These are phyloP conservation scores for Metschnikowia noctiluminum DNA, from an alignment of 805 yeast species.

Conservation along the genomic window DNA sequence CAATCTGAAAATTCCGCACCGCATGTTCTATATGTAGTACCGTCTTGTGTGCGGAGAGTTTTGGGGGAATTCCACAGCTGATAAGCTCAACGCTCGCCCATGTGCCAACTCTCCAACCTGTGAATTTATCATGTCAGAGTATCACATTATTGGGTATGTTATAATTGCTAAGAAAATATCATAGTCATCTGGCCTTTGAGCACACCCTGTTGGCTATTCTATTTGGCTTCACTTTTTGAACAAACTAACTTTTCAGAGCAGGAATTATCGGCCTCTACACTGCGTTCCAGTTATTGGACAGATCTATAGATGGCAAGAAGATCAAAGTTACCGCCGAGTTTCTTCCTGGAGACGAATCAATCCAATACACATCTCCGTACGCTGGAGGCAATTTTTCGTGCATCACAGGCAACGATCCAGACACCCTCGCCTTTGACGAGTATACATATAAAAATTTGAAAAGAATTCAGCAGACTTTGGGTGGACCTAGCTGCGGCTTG, in stretches of 20 bases:
- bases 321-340: slow-evolving; percentile 62
- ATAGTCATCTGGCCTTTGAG: too few relatives aligned
- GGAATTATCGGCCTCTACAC: slow-evolving; percentile 71
- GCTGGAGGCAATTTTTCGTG: slow-evolving; percentile 49
- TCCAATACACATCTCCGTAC: slow-evolving; percentile 75
- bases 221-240: background rate
- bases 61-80: too few relatives aligned
- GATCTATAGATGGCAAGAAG: slow-evolving; percentile 35
- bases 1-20: background rate
- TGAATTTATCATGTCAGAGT: slow-evolving; percentile 9
- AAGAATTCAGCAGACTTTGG: slow-evolving; percentile 43
- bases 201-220: too few relatives aligned
- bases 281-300: slow-evolving; percentile 58
- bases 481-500: slow-evolving; percentile 53
- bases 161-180: too few relatives aligned
- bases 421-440: slow-evolving; percentile 47
- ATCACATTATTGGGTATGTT: slow-evolving; percentile 14
- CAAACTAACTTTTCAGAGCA: slow-evolving; percentile 15
- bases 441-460: slow-evolving; percentile 51
- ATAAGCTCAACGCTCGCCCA: too few relatives aligned
- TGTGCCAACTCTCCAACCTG: too few relatives aligned
- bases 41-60: too few relatives aligned
- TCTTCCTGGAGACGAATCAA: slow-evolving; percentile 76
- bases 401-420: slow-evolving; percentile 54
- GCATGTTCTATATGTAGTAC: too few relatives aligned